A percentile compares a stretch with the other conserved stretches of the same genome.
These are phyloP conservation scores for Ramaria sp. DNA, from an alignment of 768 basidiomycete genomes.

Conservation along the genomic window DNA sequence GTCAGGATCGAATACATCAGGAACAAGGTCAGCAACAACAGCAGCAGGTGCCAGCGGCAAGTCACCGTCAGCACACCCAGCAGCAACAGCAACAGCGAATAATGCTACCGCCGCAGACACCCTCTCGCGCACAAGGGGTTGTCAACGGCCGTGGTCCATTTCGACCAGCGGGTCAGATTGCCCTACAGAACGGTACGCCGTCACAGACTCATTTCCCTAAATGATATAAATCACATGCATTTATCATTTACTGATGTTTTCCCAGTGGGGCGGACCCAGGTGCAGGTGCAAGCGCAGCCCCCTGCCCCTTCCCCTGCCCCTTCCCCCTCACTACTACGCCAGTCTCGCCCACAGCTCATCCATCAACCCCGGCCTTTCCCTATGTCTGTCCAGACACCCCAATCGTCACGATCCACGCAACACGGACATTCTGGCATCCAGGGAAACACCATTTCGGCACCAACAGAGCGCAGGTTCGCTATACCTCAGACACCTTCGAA, in stretches of 20 bases:
- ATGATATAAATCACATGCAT: background rate
- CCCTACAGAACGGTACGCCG: background rate
- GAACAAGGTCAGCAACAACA: too few species aligned
- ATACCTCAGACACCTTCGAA: constrained; percentile 21
- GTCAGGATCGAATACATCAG: constrained; percentile 21
- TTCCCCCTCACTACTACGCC: background rate
- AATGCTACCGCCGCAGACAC: constrained; percentile 4
- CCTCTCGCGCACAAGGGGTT: background rate
- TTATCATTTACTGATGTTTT: background rate
- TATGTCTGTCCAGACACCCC: background rate
- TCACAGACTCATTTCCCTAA: background rate
- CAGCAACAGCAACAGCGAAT: constrained; percentile 3
- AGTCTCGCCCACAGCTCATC: background rate
- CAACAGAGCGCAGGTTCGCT: constrained; percentile 13
- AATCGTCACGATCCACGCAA: constrained; percentile 15
- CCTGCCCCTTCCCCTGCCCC: background rate
- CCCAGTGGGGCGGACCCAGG: background rate
- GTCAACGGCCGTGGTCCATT: background rate
- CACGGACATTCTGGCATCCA: constrained; percentile 19
- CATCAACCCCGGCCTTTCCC: background rate
- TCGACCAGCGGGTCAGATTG: constrained; percentile 1
- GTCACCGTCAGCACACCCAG: constrained; percentile 2
- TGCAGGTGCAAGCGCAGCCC: background rate
- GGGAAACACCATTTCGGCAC: constrained; percentile 5
- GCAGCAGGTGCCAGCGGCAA: constrained; percentile 29